phyloP scores from a whole-genome alignment of 805 yeast species.

The Kluyveromyces aestuarii region DNA sequence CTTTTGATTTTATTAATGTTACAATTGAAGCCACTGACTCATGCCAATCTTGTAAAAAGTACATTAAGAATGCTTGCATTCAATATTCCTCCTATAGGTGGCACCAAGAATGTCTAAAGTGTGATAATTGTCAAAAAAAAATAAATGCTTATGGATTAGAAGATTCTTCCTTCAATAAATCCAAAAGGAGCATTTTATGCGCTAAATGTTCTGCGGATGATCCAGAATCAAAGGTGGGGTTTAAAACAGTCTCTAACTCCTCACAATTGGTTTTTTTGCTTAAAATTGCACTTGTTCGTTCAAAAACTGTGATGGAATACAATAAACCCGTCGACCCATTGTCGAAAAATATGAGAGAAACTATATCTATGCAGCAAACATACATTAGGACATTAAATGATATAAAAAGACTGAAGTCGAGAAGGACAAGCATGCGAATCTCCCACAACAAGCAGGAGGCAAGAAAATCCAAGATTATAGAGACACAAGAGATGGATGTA shows the following conservation, averaged over 20 bases:
- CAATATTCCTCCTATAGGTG: conserved; percentile 57
- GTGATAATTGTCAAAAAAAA: conserved; percentile 46
- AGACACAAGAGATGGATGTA: conserved; percentile 34
- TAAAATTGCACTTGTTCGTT: conserved; percentile 76
- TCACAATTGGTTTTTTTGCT: conserved; percentile 67
- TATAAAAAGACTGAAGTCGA: conserved; percentile 64
- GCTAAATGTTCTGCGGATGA: conserved; percentile 49
- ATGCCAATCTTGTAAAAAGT: conserved; percentile 60
- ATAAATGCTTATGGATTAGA: conserved; percentile 33
- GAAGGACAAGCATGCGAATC: conserved; percentile 49
- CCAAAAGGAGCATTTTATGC: conserved; percentile 40
- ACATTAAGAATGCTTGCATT: conserved; percentile 80
- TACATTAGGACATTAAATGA: conserved; percentile 66
- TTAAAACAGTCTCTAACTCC: conserved; percentile 55
- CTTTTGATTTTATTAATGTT: conserved; percentile 36
- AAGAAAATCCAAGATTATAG: conserved; percentile 56
- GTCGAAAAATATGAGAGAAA: conserved; percentile 6
- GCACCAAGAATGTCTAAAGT: conserved; percentile 71
- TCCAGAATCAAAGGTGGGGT: conserved; percentile 43
- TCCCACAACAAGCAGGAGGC: conserved; percentile 48
- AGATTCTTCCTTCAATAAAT: conserved; percentile 39
- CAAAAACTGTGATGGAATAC: conserved; percentile 48
- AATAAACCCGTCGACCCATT: conserved; percentile 9
- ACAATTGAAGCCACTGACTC: conserved; percentile 62
- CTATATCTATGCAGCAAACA: conserved; percentile 34